Evolutionary conservation across 2,329 filamentous ascomycete species (phyloP).

Genomic region (Botrytis pseudocinerea): DNA sequence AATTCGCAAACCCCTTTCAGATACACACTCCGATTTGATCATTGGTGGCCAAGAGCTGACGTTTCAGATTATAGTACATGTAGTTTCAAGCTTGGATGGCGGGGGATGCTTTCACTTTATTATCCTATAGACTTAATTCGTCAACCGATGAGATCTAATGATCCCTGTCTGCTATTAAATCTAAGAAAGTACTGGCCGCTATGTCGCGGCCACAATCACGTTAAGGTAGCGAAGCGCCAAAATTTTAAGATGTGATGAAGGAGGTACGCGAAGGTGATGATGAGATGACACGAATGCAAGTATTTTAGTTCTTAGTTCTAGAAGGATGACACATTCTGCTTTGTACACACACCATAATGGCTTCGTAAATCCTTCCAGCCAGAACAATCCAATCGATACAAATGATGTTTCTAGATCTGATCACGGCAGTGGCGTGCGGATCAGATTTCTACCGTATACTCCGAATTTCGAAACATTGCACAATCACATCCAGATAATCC

Average conservation of each 20-base stretch:
- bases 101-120: background rate
- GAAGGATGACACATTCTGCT: slow-evolving; percentile 1
- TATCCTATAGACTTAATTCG: background rate
- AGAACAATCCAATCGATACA: slow-evolving; percentile 7
- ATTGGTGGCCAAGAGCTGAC: slow-evolving; percentile 14
- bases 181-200: background rate
- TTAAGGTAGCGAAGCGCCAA: background rate
- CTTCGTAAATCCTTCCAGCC: background rate
- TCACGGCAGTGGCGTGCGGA: background rate
- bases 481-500: background rate
- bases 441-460: background rate
- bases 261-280: background rate
- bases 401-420: background rate
- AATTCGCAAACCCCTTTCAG: background rate
- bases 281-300: background rate
- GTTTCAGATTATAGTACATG: slow-evolving; percentile 10
- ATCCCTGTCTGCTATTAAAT: background rate
- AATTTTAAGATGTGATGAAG: background rate
- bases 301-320: background rate
- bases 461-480: background rate
- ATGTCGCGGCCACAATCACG: background rate
- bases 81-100: slow-evolving; percentile 10
- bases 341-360: background rate
- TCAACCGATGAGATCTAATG: background rate
- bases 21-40: background rate